These are phyloP conservation scores for Puccinia triticina DNA, from an alignment of 1,284 basidiomycete genomes.

Conservation along the genomic window DNA sequence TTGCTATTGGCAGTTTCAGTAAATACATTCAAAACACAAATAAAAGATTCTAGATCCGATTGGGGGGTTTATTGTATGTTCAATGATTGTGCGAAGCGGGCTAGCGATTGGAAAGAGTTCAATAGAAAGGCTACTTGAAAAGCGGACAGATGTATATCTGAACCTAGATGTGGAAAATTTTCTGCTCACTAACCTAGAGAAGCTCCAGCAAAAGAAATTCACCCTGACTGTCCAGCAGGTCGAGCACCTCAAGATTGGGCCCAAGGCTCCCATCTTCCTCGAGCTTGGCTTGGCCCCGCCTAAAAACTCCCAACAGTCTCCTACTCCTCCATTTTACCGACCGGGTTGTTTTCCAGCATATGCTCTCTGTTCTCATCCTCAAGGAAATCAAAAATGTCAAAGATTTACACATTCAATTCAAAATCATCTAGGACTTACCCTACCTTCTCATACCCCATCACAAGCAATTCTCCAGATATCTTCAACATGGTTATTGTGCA, in stretches of 20 bases:
- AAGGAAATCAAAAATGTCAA: slow-evolving; percentile 33
- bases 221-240: slow-evolving; percentile 1
- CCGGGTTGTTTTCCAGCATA: slow-evolving; percentile 14
- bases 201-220: neutral
- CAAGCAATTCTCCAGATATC: neutral
- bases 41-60: slow-evolving; percentile 31
- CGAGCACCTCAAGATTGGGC: slow-evolving; percentile 9
- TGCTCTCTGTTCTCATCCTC: slow-evolving; percentile 16
- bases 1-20: slow-evolving; percentile 70
- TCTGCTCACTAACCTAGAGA: neutral
- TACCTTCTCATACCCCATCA: neutral
- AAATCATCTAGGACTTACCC: neutral
- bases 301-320: neutral
- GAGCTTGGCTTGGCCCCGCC: neutral
- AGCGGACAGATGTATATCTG: neutral
- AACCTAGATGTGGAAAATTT: slow-evolving; percentile 22
- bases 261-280: slow-evolving; percentile 10
- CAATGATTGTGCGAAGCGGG: slow-evolving; percentile 36
- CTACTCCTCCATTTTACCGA: neutral
- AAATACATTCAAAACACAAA: neutral
- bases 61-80: slow-evolving; percentile 40
- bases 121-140: slow-evolving; percentile 20
- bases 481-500: neutral
- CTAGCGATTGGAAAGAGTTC: slow-evolving; percentile 25
- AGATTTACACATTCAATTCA: slow-evolving; percentile 6